These are phyloP conservation scores for Penicillium pulvis DNA, from an alignment of 495 filamentous ascomycete species.

Conservation along the genomic window DNA sequence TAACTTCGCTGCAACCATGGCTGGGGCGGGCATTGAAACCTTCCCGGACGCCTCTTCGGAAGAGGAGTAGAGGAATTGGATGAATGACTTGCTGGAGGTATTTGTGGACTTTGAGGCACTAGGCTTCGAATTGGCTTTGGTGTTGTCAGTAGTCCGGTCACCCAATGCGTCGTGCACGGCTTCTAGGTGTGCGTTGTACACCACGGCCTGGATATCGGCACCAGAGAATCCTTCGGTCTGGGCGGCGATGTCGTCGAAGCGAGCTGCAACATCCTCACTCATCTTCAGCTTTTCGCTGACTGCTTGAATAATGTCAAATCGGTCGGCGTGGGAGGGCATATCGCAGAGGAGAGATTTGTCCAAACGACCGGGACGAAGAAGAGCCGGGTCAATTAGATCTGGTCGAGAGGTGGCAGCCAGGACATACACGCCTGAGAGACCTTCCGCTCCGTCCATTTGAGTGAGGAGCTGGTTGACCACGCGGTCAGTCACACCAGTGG, in stretches of 20 bases:
- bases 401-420: slow-evolving; percentile 89
- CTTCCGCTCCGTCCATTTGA: slow-evolving; percentile 98
- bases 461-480: slow-evolving; percentile 97
- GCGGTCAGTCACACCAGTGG: slow-evolving; percentile 94
- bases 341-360: slow-evolving; percentile 92
- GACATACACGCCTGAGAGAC: slow-evolving; percentile 91
- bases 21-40: slow-evolving; percentile 58
- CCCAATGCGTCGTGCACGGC: slow-evolving; percentile 91
- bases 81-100: slow-evolving; percentile 56
- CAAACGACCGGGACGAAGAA: slow-evolving; percentile 83
- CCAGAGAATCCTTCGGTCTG: slow-evolving; percentile 91
- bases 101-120: slow-evolving; percentile 25
- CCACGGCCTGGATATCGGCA: slow-evolving; percentile 89
- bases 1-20: slow-evolving; percentile 72
- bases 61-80: slow-evolving; percentile 80
- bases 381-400: slow-evolving; percentile 91
- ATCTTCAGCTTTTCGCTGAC: slow-evolving; percentile 78
- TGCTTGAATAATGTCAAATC: slow-evolving; percentile 83
- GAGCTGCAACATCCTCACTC: slow-evolving; percentile 53
- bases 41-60: slow-evolving; percentile 51
- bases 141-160: slow-evolving; percentile 50
- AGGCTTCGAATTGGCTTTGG: slow-evolving; percentile 40
- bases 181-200: slow-evolving; percentile 96
- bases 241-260: slow-evolving; percentile 66
- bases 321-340: slow-evolving; percentile 75